Evolutionary conservation across 2,329 filamentous ascomycete genomes (phyloP).

Genomic region (Colletotrichum lini): DNA sequence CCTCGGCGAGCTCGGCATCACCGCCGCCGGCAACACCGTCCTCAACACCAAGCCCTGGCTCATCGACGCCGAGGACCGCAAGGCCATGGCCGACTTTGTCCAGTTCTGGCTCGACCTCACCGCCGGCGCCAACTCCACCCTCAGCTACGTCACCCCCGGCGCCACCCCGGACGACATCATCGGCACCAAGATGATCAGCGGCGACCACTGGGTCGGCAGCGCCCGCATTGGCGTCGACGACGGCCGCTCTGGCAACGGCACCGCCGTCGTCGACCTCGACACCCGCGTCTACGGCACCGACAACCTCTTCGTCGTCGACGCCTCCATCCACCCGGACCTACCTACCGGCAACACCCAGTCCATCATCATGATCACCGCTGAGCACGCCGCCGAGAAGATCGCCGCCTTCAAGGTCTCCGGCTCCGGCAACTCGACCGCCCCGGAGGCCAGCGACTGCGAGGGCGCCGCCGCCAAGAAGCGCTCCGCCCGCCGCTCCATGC

Average conservation of each 20-base stretch:
- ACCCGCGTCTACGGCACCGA: slow-evolving; percentile 72
- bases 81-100: slow-evolving; percentile 41
- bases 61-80: slow-evolving; percentile 44
- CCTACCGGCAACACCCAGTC: slow-evolving; percentile 43
- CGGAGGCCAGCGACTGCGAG: slow-evolving; percentile 1
- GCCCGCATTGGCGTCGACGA: slow-evolving; percentile 63
- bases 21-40: slow-evolving; percentile 44
- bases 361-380: slow-evolving; percentile 43
- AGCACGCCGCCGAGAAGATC: slow-evolving; percentile 43
- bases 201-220: slow-evolving; percentile 42
- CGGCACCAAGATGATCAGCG: slow-evolving; percentile 32
- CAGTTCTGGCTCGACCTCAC: slow-evolving; percentile 41
- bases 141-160: slow-evolving; percentile 31
- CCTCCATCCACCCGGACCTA: slow-evolving; percentile 70
- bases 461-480: slow-evolving; percentile 1
- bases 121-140: slow-evolving; percentile 35
- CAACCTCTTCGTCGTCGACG: slow-evolving; percentile 74
- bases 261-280: slow-evolving; percentile 68
- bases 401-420: slow-evolving; percentile 28
- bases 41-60: slow-evolving; percentile 45
- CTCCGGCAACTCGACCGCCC: slow-evolving; percentile 22
- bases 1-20: slow-evolving; percentile 45
- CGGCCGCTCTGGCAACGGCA: slow-evolving; percentile 54
- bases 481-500: slow-evolving; percentile 25
- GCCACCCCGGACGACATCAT: slow-evolving; percentile 38